These are phyloP conservation scores for Tagetes erecta DNA, from an alignment of 129 eudicot species.

Conservation along the genomic window DNA sequence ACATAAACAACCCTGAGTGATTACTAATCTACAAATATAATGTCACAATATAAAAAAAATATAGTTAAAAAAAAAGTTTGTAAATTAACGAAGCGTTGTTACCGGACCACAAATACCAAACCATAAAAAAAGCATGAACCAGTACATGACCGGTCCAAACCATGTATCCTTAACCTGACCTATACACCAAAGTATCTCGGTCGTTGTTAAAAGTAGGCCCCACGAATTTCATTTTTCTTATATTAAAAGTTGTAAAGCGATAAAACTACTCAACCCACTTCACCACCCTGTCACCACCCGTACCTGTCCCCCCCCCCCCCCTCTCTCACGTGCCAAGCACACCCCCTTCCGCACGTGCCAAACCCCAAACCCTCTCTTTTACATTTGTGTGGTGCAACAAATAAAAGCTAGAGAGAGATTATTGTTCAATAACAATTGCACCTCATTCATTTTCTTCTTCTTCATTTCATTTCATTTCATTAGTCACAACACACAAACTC, in stretches of 20 bases:
- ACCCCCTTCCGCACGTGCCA: conserved; percentile 41
- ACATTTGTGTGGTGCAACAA: conserved; percentile 81
- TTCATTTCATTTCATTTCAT: conserved; percentile 15
- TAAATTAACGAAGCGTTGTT: not conserved
- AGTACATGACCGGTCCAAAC: conserved; percentile 19
- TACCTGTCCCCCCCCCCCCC: conserved; percentile 44
- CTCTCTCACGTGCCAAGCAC: conserved; percentile 41
- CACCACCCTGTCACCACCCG: conserved; percentile 47
- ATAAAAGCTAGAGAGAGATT: conserved; percentile 59
- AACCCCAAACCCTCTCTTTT: conserved; percentile 22
- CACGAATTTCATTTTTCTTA: conserved; percentile 25
- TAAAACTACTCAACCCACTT: conserved; percentile 36
- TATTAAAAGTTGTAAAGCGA: conserved; percentile 35
- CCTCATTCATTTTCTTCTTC: not conserved
- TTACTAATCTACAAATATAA: too few relatives aligned
- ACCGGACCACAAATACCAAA: not conserved
- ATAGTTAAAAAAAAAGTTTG: not conserved
- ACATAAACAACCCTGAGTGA: too few relatives aligned
- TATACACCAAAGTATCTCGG: conserved; percentile 40
- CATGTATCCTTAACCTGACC: conserved; percentile 29
- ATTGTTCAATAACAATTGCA: not conserved
- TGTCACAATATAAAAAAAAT: too few relatives aligned
- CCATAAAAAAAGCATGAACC: conserved; percentile 7
- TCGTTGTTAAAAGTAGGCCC: conserved; percentile 43
- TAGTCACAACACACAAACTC: not conserved